Percentiles rank a stretch among this genome's conserved stretches.
Conservation (phyloP, 306 rosid genomes). For the Castanopsis chinensis region DNA sequence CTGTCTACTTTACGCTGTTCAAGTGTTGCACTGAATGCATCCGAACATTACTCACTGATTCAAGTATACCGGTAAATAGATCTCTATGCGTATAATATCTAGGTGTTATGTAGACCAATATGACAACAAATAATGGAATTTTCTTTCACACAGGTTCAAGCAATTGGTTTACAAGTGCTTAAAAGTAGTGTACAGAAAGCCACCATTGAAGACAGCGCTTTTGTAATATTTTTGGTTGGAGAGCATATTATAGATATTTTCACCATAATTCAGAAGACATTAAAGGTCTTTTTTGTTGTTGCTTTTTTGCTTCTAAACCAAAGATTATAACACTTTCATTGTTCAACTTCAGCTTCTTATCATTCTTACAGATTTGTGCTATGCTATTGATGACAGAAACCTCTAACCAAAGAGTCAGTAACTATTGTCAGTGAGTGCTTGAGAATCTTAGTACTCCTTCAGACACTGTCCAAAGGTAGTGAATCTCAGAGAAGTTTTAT, state of each 20-base stretch:
- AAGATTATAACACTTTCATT: constrained; percentile 9
- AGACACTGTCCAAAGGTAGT: constrained; percentile 55
- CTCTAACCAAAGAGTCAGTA: constrained; percentile 70
- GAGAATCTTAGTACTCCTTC: constrained; percentile 75
- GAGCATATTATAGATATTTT: constrained; percentile 65
- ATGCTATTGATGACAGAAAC: constrained; percentile 53
- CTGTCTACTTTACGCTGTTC: constrained; percentile 33
- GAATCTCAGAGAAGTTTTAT: constrained; percentile 67
- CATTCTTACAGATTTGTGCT: constrained; percentile 24
- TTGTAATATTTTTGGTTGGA: constrained; percentile 66
- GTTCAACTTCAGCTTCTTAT: constrained; percentile 14
- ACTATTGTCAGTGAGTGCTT: constrained; percentile 67
- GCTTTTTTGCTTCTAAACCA: neutral
- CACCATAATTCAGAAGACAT: constrained; percentile 46
- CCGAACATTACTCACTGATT: constrained; percentile 58
- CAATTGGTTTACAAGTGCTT: constrained; percentile 79
- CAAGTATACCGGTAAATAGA: constrained; percentile 66
- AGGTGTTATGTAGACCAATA: constrained; percentile 22
- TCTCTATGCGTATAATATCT: constrained; percentile 16
- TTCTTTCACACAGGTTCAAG: constrained; percentile 63
- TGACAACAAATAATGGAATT: constrained; percentile 18
- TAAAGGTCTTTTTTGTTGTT: constrained; percentile 56
- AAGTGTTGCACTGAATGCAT: constrained; percentile 58
- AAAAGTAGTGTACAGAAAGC: constrained; percentile 61
- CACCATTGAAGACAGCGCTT: constrained; percentile 50